Evolutionary conservation across 768 basidiomycete species (phyloP).

Genomic region (Dentipellis sp.): DNA sequence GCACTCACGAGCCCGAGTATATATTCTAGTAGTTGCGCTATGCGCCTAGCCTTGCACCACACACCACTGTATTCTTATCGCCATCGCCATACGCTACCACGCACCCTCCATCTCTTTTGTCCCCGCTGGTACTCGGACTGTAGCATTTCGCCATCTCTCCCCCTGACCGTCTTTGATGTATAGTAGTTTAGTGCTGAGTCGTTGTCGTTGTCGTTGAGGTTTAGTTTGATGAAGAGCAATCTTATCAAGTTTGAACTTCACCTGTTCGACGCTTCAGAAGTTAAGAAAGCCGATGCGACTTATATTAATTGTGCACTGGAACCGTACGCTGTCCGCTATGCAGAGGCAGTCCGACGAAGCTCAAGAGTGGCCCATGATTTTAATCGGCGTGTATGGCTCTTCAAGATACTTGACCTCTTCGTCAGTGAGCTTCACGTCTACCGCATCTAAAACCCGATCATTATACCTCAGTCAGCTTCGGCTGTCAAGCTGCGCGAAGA

Average conservation of each 20-base stretch:
- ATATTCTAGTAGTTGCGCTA: not conserved
- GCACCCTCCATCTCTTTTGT: not conserved
- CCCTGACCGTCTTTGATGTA: too few relatives aligned
- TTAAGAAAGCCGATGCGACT: too few relatives aligned
- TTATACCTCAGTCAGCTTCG: not conserved
- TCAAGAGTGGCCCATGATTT: not conserved
- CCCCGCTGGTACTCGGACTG: not conserved
- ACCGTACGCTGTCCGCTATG: too few relatives aligned
- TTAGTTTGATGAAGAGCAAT: too few relatives aligned
- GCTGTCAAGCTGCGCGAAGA: not conserved
- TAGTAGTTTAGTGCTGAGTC: too few relatives aligned
- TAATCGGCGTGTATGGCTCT: not conserved
- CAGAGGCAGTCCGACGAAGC: too few relatives aligned
- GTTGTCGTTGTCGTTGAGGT: too few relatives aligned
- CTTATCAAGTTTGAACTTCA: too few relatives aligned
- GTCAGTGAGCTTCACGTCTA: not conserved
- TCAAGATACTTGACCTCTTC: slow-evolving; percentile 4
- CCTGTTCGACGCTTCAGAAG: too few relatives aligned
- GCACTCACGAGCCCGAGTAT: not conserved
- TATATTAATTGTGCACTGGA: too few relatives aligned
- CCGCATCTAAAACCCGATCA: not conserved
- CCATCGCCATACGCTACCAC: not conserved
- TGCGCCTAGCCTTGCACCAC: not conserved
- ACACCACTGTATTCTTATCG: not conserved
- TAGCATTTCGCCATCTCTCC: not conserved